These are phyloP conservation scores for Hapsidospora chrysogenum DNA, from an alignment of 495 filamentous ascomycete genomes.

Conservation along the genomic window DNA sequence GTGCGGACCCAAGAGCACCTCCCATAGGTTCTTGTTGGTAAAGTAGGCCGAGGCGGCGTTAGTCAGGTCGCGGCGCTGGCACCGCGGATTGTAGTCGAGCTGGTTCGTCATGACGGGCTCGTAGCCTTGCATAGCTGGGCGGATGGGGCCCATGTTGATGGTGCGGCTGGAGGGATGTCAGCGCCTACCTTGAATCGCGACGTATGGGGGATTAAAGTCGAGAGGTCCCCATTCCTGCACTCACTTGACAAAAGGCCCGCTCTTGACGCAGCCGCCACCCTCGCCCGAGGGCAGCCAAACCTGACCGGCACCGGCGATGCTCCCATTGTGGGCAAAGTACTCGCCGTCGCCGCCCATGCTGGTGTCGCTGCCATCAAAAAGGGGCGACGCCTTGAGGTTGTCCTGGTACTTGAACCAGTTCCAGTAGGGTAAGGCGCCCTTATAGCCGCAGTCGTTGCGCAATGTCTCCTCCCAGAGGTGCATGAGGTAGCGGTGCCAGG, in stretches of 20 bases:
- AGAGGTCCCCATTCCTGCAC: neutral
- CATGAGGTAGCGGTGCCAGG: constrained; percentile 53
- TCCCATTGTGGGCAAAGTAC: constrained; percentile 7
- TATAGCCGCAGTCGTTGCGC: constrained; percentile 48
- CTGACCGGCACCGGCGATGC: neutral
- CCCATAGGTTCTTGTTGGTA: constrained; percentile 20
- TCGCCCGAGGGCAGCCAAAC: constrained; percentile 10
- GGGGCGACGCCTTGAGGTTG: constrained; percentile 27
- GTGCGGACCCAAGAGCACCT: constrained; percentile 15
- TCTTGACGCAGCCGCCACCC: constrained; percentile 20
- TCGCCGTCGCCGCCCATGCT: constrained; percentile 38
- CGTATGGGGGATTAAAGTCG: neutral
- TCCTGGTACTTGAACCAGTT: constrained; percentile 34
- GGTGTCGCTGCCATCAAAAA: constrained; percentile 25
- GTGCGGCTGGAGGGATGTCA: constrained; percentile 14
- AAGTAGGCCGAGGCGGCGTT: constrained; percentile 23
- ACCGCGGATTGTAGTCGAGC: constrained; percentile 22
- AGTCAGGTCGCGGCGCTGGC: constrained; percentile 22
- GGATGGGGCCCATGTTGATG: constrained; percentile 21
- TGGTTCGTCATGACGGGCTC: constrained; percentile 10
- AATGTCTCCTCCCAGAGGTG: constrained; percentile 43
- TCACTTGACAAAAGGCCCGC: constrained; percentile 14
- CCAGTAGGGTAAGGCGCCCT: constrained; percentile 36
- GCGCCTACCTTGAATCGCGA: too few relatives aligned
- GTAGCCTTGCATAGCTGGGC: constrained; percentile 6